Evolutionary conservation across 176 grass and related monocot species (phyloP).

Genomic region (Pontederia crassipes): DNA sequence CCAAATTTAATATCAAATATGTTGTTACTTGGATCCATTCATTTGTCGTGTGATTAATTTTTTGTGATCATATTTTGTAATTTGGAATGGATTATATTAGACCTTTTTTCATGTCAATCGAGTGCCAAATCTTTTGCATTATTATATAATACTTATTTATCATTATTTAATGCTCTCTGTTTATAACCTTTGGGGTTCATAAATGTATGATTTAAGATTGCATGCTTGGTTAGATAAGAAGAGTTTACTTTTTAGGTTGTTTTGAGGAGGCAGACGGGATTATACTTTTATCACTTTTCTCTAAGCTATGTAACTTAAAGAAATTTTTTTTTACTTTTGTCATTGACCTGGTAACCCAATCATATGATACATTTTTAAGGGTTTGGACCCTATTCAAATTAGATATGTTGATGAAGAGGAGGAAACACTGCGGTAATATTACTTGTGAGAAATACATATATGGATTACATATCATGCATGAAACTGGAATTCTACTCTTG

Average conservation of each 20-base stretch:
- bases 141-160: too few relatives aligned
- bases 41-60: too few relatives aligned
- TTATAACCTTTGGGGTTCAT: background rate
- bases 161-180: too few relatives aligned
- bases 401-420: conserved; percentile 97
- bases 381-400: conserved; percentile 74
- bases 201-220: conserved; percentile 19
- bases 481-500: too few relatives aligned
- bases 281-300: conserved; percentile 36
- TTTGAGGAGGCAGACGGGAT: conserved; percentile 91
- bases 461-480: too few relatives aligned
- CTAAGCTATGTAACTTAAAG: conserved; percentile 16
- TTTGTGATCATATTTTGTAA: too few relatives aligned
- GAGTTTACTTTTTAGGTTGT: conserved; percentile 54
- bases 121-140: too few relatives aligned
- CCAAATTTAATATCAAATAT: too few relatives aligned
- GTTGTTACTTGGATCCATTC: too few relatives aligned
- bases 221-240: conserved; percentile 24
- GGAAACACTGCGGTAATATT: conserved; percentile 84
- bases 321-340: conserved; percentile 13
- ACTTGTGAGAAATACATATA: too few relatives aligned
- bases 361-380: conserved; percentile 41
- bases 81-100: too few relatives aligned
- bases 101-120: too few relatives aligned
- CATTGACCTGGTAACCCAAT: conserved; percentile 17